phyloP scores from a whole-genome alignment of 495 filamentous ascomycete species.

The Penicillium verhagenii region DNA sequence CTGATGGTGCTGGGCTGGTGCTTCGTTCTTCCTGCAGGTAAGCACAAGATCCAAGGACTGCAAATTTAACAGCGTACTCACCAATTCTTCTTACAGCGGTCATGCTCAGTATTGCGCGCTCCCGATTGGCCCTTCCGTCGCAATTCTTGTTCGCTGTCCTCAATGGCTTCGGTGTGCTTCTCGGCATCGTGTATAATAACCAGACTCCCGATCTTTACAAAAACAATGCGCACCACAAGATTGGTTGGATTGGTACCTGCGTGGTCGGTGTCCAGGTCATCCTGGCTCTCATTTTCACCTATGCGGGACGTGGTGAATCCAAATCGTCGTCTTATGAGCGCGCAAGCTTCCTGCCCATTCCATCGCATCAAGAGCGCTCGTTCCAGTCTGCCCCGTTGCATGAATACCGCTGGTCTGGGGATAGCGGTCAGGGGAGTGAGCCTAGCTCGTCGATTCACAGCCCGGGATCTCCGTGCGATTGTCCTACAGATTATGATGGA shows the following conservation, averaged over 20 bases:
- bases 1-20: constrained; percentile 83
- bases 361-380: constrained; percentile 58
- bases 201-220: constrained; percentile 86
- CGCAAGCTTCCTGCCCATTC: constrained; percentile 64
- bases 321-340: constrained; percentile 36
- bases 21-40: constrained; percentile 79
- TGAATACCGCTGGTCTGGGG: constrained; percentile 69
- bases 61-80: neutral
- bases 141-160: constrained; percentile 75
- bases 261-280: constrained; percentile 66
- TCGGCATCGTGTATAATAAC: constrained; percentile 75
- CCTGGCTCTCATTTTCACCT: constrained; percentile 61
- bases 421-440: constrained; percentile 89
- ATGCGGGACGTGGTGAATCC: constrained; percentile 39
- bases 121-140: constrained; percentile 65
- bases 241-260: constrained; percentile 84
- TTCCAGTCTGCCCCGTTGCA: constrained; percentile 42
- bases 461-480: constrained; percentile 55
- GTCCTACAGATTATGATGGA: constrained; percentile 52
- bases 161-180: constrained; percentile 68
- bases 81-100: constrained; percentile 52
- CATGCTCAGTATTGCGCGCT: constrained; percentile 81
- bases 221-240: constrained; percentile 83
- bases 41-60: constrained; percentile 23
- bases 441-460: constrained; percentile 67